Evolutionary conservation across 768 basidiomycete genomes (phyloP), one percentile per base, ranked within the genome.

Genomic region (Leucosporidium scottii): DNA sequence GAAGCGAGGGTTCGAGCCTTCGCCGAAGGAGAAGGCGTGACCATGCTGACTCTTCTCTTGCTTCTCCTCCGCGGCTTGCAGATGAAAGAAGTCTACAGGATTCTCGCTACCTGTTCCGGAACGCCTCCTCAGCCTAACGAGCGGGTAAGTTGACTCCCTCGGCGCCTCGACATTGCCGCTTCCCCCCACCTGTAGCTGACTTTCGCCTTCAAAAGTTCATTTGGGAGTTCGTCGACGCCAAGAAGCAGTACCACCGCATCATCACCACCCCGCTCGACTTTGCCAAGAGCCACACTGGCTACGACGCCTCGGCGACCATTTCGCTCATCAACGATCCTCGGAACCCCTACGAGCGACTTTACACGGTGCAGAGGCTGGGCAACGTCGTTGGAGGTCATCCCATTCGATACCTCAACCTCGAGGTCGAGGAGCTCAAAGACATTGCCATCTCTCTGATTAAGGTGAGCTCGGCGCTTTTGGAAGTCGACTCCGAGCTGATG

Each of bases 261-360:
- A 85, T 85, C 62, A 87, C 91, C 39, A 93, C 89, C 1, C 87
- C 94, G 3, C 75, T 82, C 58, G 87, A 93, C 66, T 94, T 90
- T 78, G 89, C 87, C 79, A 71, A 68, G 53, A 51, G 17, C 57
- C 82, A 28, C 88, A 87, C 75, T 21, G 60, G 63, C 18, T 66
- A 59, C 65, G 82, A 82, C 7, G 80, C 81, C 66, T 82, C 83
- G 68, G 82, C 84, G 59, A 84, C 83, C 47, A 66, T 98, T 82
- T 94, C 92, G 48, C 83, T 98, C 18, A 91, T 98, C 78, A 88
- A 98, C 74, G 94, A 98, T 77, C 93, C 94, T 15, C 84, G 94
- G 30, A 93, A 97, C 76, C 81, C 81, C 25, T 91, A 62, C 77
- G 83, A 82, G 59, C 87, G 86, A 78, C 82, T 94, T 21, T 93